These are phyloP conservation scores for Phytophthora lateralis DNA, from an alignment of 352 stramenopile species.

Conservation along the genomic window DNA sequence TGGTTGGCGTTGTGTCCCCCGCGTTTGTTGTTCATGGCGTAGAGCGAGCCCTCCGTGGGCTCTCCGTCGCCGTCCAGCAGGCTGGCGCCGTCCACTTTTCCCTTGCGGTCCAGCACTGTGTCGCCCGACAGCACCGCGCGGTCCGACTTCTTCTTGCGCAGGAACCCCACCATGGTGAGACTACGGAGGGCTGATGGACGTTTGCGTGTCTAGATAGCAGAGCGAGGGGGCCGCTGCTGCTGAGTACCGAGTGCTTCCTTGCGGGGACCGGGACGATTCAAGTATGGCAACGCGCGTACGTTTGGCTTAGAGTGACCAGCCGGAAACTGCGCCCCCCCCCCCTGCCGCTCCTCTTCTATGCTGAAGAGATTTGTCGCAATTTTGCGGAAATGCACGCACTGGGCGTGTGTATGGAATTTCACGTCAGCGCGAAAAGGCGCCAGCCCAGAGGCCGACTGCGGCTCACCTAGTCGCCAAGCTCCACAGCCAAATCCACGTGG, in stretches of 20 bases:
- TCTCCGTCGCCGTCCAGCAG: conserved; percentile 85
- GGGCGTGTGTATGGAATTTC: conserved; percentile 18
- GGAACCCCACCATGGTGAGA: conserved; percentile 70
- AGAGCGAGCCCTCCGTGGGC: conserved; percentile 71
- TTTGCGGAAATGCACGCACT: conserved; percentile 26
- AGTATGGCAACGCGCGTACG: conserved; percentile 24
- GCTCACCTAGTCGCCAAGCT: conserved; percentile 10
- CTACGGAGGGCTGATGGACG: conserved; percentile 7
- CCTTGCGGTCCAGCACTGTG: conserved; percentile 84
- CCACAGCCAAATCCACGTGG: conserved; percentile 36
- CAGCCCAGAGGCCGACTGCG: conserved; percentile 22
- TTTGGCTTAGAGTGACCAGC: conserved; percentile 14
- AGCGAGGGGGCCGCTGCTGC: not conserved
- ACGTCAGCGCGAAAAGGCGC: conserved; percentile 26
- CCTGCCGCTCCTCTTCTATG: conserved; percentile 38
- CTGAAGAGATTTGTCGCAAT: conserved; percentile 36
- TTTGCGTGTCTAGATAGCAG: conserved; percentile 9
- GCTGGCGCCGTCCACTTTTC: conserved; percentile 82
- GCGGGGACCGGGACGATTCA: conserved; percentile 33
- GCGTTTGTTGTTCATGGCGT: conserved; percentile 56
- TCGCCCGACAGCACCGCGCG: conserved; percentile 68
- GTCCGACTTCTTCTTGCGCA: conserved; percentile 88
- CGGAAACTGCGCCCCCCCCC: conserved; percentile 26
- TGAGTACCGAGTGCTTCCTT: conserved; percentile 1
- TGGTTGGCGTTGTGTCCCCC: conserved; percentile 38